Base-by-base conservation (phyloP, 306 rosid genomes). In the Rosa rugosa region DNA sequence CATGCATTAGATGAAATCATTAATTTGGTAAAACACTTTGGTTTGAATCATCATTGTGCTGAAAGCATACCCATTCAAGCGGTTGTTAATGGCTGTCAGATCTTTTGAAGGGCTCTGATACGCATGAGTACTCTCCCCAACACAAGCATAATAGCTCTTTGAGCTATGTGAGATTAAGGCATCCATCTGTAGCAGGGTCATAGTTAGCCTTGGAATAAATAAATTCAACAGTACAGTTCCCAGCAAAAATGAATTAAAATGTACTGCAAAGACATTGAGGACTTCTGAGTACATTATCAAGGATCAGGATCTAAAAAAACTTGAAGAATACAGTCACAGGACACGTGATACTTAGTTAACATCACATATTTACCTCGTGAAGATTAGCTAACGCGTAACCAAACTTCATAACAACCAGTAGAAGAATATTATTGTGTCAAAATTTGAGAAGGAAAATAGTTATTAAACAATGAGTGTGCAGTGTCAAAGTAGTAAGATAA, bases 91-190 rank as follows among this genome's bases (percentile, higher is more conserved):
- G 82, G 98, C 99, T 11, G 96, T 90, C 56, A 96, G 84, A 77
- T 96, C 99, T 88, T 93, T 93, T 8, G 99, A 96, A 78, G 99
- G 99, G 88, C 99, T 96, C 79, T 96, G 99, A 81, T 93, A 96
- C 42, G 99, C 99, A 86, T 90, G 98, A 56, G 99, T 96, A 86
- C 99, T 96, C 82, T 93, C 99, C 59, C 99, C 99, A 54, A 96
- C 97, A 77, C 99, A 96, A 42, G 99, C 98, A 83, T 96, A 96
- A 72, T 96, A 96, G 83, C 99, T 93, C 87, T 91, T 96, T 49
- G 97, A 91, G 86, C 92, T 90, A 75, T 91, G 97, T n/a, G 99
- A 91, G 83, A 93, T 91, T 79, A 96, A 85, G 57, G 99, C 98
- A 88, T 96, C 99, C 99, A 91, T 96, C 99, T 96, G 87, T 41